These are phyloP conservation scores for Solanum pinnatisectum DNA, from an alignment of 257 asterid genomes.

Conservation along the genomic window DNA sequence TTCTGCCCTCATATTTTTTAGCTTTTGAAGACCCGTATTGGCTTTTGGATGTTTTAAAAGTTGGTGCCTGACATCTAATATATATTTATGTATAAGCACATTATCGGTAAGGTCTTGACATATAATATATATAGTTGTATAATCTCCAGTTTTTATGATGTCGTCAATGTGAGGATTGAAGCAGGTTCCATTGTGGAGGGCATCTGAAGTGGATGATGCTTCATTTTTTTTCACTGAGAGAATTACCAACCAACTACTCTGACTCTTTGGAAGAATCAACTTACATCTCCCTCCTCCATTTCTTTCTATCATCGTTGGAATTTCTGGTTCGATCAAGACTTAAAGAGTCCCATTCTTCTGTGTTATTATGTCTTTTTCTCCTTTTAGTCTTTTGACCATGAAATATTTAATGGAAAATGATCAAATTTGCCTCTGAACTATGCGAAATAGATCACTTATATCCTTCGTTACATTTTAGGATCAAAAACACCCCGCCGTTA, in stretches of 20 bases:
- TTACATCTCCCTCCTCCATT: not conserved
- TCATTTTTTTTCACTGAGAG: not conserved
- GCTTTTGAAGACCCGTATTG: not conserved
- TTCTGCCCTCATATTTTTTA: constrained; percentile 5
- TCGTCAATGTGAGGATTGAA: not conserved
- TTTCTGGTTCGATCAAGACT: not conserved
- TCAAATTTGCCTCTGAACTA: too few species aligned
- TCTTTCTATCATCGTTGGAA: not conserved
- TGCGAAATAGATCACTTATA: too few species aligned
- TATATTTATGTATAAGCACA: not conserved
- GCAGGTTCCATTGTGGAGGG: not conserved
- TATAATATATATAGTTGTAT: not conserved
- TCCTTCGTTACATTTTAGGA: too few species aligned
- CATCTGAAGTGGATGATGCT: not conserved
- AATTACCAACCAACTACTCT: too few species aligned
- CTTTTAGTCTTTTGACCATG: not conserved
- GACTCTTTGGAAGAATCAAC: not conserved
- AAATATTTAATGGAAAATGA: not conserved
- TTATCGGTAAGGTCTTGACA: not conserved
- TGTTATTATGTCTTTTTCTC: not conserved
- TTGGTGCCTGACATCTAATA: not conserved
- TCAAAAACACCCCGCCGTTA: too few species aligned
- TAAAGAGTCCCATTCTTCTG: not conserved
- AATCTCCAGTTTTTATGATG: not conserved
- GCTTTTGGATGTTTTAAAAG: not conserved